A percentile compares a stretch with the other conserved stretches of the same genome.
phyloP scores from a whole-genome alignment of 371 early-diverging fungal genomes.

The Apophysomyces variabilis region DNA sequence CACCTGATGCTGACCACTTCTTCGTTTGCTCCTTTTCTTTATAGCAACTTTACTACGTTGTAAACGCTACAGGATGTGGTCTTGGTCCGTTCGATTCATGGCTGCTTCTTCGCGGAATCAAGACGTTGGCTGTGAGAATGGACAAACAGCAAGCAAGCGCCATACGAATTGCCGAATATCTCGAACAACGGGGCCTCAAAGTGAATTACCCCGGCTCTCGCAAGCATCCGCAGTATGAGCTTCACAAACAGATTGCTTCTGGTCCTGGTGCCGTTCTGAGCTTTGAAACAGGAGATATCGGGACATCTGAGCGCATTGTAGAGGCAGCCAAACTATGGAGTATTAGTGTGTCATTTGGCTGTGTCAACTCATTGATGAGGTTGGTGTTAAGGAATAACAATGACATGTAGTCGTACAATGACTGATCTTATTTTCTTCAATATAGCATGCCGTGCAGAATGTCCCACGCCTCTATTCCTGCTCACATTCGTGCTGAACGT shows the following conservation, averaged over 20 bases:
- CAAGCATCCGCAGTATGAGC: slow-evolving; percentile 86
- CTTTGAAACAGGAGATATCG: slow-evolving; percentile 91
- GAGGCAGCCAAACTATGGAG: slow-evolving; percentile 86
- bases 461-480: slow-evolving; percentile 97
- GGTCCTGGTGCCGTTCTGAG: slow-evolving; percentile 96
- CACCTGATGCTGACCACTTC: neutral
- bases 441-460: slow-evolving; percentile 95
- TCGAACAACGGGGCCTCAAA: slow-evolving; percentile 77
- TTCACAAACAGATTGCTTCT: slow-evolving; percentile 76
- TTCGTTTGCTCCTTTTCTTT: slow-evolving; percentile 13
- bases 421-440: neutral
- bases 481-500: slow-evolving; percentile 83
- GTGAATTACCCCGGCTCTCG: slow-evolving; percentile 90
- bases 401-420: too few relatives aligned
- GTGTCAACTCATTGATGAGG: slow-evolving; percentile 95
- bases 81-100: slow-evolving; percentile 88
- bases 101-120: slow-evolving; percentile 86
- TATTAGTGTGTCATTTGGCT: slow-evolving; percentile 95
- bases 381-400: slow-evolving; percentile 24
- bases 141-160: slow-evolving; percentile 83
- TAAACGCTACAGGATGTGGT: slow-evolving; percentile 93
- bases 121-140: slow-evolving; percentile 89
- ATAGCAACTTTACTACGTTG: slow-evolving; percentile 74
- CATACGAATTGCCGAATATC: slow-evolving; percentile 76
- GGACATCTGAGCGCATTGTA: slow-evolving; percentile 81